A percentile compares a stretch with the other conserved stretches of the same genome.
These are phyloP conservation scores for Babesia bigemina DNA, from an alignment of 169 alveolate species.

Conservation along the genomic window DNA sequence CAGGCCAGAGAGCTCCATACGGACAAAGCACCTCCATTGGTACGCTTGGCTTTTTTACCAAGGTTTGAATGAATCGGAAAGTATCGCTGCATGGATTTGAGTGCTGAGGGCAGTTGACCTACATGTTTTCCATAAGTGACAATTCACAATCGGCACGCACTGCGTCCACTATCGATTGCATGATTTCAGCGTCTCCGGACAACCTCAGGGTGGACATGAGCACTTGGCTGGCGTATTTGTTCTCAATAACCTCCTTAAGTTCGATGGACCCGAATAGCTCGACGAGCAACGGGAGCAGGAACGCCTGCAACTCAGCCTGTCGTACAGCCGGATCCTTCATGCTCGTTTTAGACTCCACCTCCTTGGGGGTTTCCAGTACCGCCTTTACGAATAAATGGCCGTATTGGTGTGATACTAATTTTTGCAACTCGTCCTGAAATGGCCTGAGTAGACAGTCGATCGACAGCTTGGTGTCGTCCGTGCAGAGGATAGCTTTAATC, in stretches of 20 bases:
- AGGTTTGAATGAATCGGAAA: constrained; percentile 40
- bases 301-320: constrained; percentile 45
- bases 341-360: constrained; percentile 44
- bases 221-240: constrained; percentile 34
- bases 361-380: constrained; percentile 30
- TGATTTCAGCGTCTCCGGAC: constrained; percentile 30
- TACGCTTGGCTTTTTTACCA: constrained; percentile 48
- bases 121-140: constrained; percentile 42
- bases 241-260: constrained; percentile 32
- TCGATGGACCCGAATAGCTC: constrained; percentile 35
- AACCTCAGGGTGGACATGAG: constrained; percentile 22
- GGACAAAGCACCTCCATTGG: constrained; percentile 16
- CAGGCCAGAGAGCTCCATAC: constrained; percentile 41
- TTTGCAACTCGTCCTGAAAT: constrained; percentile 32
- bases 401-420: constrained; percentile 25
- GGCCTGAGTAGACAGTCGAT: constrained; percentile 50
- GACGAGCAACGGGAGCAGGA: constrained; percentile 42
- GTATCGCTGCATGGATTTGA: constrained; percentile 24
- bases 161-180: constrained; percentile 27
- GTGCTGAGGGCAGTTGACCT: constrained; percentile 3
- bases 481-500: constrained; percentile 27
- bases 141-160: constrained; percentile 29
- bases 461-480: constrained; percentile 69
- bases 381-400: constrained; percentile 28
- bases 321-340: constrained; percentile 49